These are phyloP conservation scores for Gnomoniopsis sp. DNA, from an alignment of 2,329 filamentous ascomycete species.

Conservation along the genomic window DNA sequence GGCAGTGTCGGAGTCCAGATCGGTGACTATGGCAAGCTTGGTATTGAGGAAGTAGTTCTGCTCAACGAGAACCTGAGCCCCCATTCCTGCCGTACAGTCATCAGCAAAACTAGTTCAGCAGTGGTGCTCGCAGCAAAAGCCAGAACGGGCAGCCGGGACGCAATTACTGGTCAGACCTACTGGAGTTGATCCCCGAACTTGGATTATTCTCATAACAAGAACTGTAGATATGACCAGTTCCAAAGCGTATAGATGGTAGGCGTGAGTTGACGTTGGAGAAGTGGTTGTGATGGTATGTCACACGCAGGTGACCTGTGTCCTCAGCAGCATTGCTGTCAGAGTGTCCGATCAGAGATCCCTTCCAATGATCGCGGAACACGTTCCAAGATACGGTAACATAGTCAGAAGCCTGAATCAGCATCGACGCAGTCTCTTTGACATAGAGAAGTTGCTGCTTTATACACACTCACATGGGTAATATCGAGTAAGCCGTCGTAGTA, in stretches of 20 bases:
- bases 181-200: constrained; percentile 50
- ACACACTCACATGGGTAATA: constrained; percentile 50
- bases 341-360: constrained; percentile 56
- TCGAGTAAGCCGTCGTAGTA: constrained; percentile 55
- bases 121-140: not conserved
- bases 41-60: constrained; percentile 44
- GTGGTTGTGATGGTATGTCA: constrained; percentile 50
- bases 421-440: not conserved
- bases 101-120: not conserved
- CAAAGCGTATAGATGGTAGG: constrained; percentile 46
- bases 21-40: constrained; percentile 36
- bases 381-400: constrained; percentile 28
- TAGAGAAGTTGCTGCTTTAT: constrained; percentile 21
- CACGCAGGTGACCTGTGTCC: constrained; percentile 40
- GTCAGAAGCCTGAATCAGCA: not conserved
- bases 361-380: constrained; percentile 48
- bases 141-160: not conserved
- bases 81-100: constrained; percentile 23
- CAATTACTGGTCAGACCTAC: constrained; percentile 20
- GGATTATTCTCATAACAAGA: constrained; percentile 41
- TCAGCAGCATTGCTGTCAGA: constrained; percentile 49
- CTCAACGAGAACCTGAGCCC: constrained; percentile 51
- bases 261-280: constrained; percentile 43
- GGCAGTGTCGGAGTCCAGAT: constrained; percentile 41
- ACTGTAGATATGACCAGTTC: constrained; percentile 47